Conservation (phyloP, 2,329 filamentous ascomycete genomes). For the Arthrobotrys sinensis region DNA sequence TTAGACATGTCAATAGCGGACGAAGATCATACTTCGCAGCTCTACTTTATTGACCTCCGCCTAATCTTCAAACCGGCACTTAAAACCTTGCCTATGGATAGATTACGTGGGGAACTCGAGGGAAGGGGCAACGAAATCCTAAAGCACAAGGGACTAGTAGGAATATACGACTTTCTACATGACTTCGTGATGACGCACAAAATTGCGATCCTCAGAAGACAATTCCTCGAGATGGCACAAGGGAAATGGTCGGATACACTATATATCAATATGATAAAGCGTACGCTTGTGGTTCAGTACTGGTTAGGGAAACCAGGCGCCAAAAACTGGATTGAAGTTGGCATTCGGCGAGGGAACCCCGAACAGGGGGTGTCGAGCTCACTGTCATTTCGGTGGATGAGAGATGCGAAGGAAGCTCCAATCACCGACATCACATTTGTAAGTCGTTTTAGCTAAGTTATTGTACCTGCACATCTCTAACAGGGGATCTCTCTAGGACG, state of each 20-base stretch:
- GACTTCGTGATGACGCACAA: conserved; percentile 92
- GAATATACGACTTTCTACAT: conserved; percentile 89
- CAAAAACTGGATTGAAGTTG: conserved; percentile 93
- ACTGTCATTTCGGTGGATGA: conserved; percentile 83
- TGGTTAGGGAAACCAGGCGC: conserved; percentile 77
- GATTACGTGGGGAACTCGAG: conserved; percentile 71
- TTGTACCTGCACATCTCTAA: conserved; percentile 11
- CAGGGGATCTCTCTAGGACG: conserved; percentile 68
- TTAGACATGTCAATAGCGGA: conserved; percentile 91
- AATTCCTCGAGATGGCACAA: conserved; percentile 79
- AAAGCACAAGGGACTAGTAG: conserved; percentile 78
- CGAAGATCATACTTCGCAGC: conserved; percentile 85
- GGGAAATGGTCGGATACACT: conserved; percentile 84
- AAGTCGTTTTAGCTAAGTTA: conserved; percentile 16
- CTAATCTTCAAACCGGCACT: conserved; percentile 83
- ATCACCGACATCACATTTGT: conserved; percentile 76
- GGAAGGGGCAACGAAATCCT: conserved; percentile 76
- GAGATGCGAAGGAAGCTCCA: conserved; percentile 81
- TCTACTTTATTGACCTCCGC: conserved; percentile 94
- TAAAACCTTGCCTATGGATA: conserved; percentile 73
- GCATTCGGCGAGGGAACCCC: conserved; percentile 77
- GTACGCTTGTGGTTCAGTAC: conserved; percentile 89
- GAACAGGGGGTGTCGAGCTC: conserved; percentile 71
- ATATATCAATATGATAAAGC: conserved; percentile 82
- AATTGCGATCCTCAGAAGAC: conserved; percentile 83